A percentile compares a stretch with the other conserved stretches of the same genome.
Evolutionary conservation across 2,329 filamentous ascomycete species (phyloP).

Genomic region (Nothophaeocryptopus gaeumannii): DNA sequence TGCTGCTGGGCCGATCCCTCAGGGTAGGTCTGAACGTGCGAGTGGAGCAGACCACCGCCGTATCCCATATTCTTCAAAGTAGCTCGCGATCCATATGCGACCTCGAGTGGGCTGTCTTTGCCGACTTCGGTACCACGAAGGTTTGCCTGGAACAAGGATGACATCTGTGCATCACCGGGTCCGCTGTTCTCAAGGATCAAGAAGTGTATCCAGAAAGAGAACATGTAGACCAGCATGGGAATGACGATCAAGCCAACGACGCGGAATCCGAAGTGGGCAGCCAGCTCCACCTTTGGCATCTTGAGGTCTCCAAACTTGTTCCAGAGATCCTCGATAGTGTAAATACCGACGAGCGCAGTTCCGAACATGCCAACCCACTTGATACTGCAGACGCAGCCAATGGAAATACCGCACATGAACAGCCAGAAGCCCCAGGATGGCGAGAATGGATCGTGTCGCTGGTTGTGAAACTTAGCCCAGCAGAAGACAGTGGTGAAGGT

Average conservation of each 20-base stretch:
- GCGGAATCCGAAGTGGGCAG: conserved; percentile 74
- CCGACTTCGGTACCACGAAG: conserved; percentile 90
- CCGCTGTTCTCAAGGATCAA: conserved; percentile 88
- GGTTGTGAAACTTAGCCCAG: conserved; percentile 93
- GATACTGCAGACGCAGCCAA: conserved; percentile 96
- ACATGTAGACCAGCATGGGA: conserved; percentile 86
- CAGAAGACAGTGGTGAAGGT: conserved; percentile 97
- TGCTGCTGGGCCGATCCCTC: conserved; percentile 94
- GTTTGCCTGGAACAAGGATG: conserved; percentile 97
- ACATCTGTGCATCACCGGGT: conserved; percentile 99
- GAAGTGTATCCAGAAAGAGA: conserved; percentile 95
- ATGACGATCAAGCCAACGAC: conserved; percentile 84
- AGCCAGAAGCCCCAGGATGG: conserved; percentile 94
- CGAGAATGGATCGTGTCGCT: conserved; percentile 81
- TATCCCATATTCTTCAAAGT: conserved; percentile 99
- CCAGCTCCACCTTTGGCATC: conserved; percentile 76
- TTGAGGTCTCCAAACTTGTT: conserved; percentile 93
- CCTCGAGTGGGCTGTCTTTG: conserved; percentile 87
- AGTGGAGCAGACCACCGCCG: conserved; percentile 91
- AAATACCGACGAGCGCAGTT: conserved; percentile 89
- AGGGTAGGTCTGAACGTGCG: conserved; percentile 92
- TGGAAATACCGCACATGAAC: conserved; percentile 87
- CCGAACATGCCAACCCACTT: conserved; percentile 98
- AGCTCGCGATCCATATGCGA: conserved; percentile 82
- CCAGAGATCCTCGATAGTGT: conserved; percentile 96